These are phyloP conservation scores for Ananas comosus DNA, from an alignment of 176 grass and related monocot species.

Conservation along the genomic window DNA sequence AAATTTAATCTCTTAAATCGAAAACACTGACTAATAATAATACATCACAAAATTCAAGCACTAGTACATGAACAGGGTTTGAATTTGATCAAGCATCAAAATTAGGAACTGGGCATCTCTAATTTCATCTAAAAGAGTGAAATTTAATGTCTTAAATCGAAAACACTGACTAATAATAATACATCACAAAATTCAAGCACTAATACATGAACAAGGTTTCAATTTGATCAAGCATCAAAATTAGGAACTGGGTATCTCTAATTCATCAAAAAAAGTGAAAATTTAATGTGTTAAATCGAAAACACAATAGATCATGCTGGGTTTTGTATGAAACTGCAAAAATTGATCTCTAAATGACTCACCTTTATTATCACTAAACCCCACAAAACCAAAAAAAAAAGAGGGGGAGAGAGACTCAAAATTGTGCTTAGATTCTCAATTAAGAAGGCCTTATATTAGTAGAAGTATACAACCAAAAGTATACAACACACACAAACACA, in stretches of 20 bases:
- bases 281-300: background rate
- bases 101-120: too few species aligned
- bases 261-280: background rate
- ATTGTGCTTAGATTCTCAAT: background rate
- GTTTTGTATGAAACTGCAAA: background rate
- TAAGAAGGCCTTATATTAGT: constrained; percentile 11
- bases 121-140: too few species aligned
- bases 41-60: background rate
- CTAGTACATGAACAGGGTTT: too few species aligned
- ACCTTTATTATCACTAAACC: background rate
- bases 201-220: too few species aligned
- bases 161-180: too few species aligned
- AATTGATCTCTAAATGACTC: background rate
- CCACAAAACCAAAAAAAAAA: background rate
- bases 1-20: too few species aligned
- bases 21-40: too few species aligned
- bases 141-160: too few species aligned
- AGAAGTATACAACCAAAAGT: constrained; percentile 16
- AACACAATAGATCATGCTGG: background rate
- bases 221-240: too few species aligned
- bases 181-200: background rate
- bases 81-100: too few species aligned
- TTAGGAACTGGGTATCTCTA: too few species aligned
- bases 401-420: background rate
- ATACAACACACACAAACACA: background rate